phyloP scores from a whole-genome alignment of 352 stramenopile species.

The Phytophthora pisi region DNA sequence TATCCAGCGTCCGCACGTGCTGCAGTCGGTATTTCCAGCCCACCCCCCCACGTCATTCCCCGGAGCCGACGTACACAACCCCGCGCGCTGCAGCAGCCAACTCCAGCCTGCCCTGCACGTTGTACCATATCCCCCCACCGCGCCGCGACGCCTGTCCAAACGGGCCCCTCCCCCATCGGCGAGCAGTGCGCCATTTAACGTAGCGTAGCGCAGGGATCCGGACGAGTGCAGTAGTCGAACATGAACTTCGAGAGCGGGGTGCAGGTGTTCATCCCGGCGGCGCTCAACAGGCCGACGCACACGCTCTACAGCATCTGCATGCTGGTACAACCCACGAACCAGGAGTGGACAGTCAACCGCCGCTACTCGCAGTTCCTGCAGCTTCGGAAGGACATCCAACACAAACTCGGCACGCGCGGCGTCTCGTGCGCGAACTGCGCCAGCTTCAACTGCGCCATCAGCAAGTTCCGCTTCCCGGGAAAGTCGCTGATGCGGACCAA shows the following conservation, averaged over 20 bases:
- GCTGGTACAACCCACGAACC: constrained; percentile 72
- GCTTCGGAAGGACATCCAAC: constrained; percentile 72
- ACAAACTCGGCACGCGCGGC: constrained; percentile 41
- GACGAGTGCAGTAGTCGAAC: constrained; percentile 6
- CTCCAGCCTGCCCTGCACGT: constrained; percentile 14
- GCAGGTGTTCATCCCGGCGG: constrained; percentile 83
- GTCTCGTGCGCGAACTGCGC: constrained; percentile 64
- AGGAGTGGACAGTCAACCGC: constrained; percentile 87
- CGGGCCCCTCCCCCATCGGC: background rate
- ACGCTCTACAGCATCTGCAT: constrained; percentile 88
- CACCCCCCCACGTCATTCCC: constrained; percentile 35
- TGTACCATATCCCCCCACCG: constrained; percentile 18
- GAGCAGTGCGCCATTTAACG: constrained; percentile 16
- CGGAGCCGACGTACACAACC: constrained; percentile 32
- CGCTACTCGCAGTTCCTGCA: constrained; percentile 89
- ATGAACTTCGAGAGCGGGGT: constrained; percentile 56
- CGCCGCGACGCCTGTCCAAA: constrained; percentile 18
- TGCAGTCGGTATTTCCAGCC: constrained; percentile 41
- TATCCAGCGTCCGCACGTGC: constrained; percentile 28
- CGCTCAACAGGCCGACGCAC: constrained; percentile 82
- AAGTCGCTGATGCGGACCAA: constrained; percentile 79
- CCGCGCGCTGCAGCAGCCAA: constrained; percentile 5
- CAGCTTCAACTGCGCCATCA: constrained; percentile 66
- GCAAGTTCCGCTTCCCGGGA: constrained; percentile 66
- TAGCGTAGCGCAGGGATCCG: constrained; percentile 23